phyloP scores from a whole-genome alignment of 2,329 filamentous ascomycete species.

The Coleophoma cylindrospora region DNA sequence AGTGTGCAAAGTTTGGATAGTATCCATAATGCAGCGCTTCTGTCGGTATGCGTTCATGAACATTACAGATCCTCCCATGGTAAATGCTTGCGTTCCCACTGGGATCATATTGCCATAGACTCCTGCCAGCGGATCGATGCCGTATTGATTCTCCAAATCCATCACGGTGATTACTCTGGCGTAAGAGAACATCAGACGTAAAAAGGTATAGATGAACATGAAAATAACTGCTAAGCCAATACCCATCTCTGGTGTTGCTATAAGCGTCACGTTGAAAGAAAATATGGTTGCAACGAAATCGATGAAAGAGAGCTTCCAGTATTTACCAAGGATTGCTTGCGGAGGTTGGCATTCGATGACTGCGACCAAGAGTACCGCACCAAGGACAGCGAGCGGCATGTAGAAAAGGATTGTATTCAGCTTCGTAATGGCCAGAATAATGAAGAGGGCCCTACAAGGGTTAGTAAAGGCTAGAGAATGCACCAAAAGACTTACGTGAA shows the following conservation, averaged over 20 bases:
- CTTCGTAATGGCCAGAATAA: background rate
- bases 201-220: constrained; percentile 11
- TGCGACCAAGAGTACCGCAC: constrained; percentile 47
- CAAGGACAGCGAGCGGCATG: constrained; percentile 59
- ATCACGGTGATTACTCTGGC: constrained; percentile 1
- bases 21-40: constrained; percentile 10
- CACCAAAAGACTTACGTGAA: constrained; percentile 57
- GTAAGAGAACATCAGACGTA: constrained; percentile 13
- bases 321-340: constrained; percentile 38
- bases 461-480: constrained; percentile 21
- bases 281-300: constrained; percentile 61
- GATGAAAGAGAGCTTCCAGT: constrained; percentile 59
- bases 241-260: constrained; percentile 54
- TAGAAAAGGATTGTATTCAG: constrained; percentile 47
- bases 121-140: constrained; percentile 4
- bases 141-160: constrained; percentile 12
- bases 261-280: constrained; percentile 59
- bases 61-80: constrained; percentile 8
- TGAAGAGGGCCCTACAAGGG: background rate
- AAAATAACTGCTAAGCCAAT: constrained; percentile 8
- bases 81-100: constrained; percentile 11
- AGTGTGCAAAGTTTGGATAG: constrained; percentile 6
- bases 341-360: constrained; percentile 11
- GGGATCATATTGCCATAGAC: constrained; percentile 8
- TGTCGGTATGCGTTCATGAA: constrained; percentile 13